Base-by-base conservation (phyloP, 2,329 filamentous ascomycete genomes). In the Aspergillus ibericus region DNA sequence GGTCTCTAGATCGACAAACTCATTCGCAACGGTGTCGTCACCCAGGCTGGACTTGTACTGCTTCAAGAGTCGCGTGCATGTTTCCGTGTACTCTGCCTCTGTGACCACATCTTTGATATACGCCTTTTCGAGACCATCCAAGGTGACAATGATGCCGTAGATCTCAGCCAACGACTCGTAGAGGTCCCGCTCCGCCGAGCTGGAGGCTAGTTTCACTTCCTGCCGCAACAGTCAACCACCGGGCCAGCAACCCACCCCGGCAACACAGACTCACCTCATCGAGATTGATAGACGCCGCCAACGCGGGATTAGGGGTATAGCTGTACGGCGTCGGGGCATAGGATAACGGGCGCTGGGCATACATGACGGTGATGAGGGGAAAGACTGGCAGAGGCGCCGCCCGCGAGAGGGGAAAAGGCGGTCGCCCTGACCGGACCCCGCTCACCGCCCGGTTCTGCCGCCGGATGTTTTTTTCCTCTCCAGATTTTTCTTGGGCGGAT, bases 101-200 rank as follows among this genome's bases (percentile, higher is more conserved):
- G 90, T 86, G 52, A 99, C 89, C 20, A 92, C 93, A 81, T 99
- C 95, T 72, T 96, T 96, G 38, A 99, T 85, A 72, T 96, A 99
- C 0, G 93, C 96, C 75, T 96, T 96, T 71, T 99, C 95, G 1
- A 99, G 85, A 63, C 96, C 92, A 72, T 99, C 95, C 3, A 99
- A 82, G 0, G 95, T 98, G 61, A 97, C 85, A 36, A 99, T 93
- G 66, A 99, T 98, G 78, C 93, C 96, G 78, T 98, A 99, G 22
- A 99, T 88, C 77, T 99, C 95, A 56, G 93, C 95, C 13, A 99
- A 86, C 1, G 95, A 98, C 72, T 98, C 95, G 75, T 97, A 92
- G 1, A 98, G 82, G 72, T 99, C 93, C 61, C 93, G 88, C 78
- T 98, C 93, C 40, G 91, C 89, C 66, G 90, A 88, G 20, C 89